Conservation (phyloP, 352 stramenopile species). For the Phytophthora pistaciae region DNA sequence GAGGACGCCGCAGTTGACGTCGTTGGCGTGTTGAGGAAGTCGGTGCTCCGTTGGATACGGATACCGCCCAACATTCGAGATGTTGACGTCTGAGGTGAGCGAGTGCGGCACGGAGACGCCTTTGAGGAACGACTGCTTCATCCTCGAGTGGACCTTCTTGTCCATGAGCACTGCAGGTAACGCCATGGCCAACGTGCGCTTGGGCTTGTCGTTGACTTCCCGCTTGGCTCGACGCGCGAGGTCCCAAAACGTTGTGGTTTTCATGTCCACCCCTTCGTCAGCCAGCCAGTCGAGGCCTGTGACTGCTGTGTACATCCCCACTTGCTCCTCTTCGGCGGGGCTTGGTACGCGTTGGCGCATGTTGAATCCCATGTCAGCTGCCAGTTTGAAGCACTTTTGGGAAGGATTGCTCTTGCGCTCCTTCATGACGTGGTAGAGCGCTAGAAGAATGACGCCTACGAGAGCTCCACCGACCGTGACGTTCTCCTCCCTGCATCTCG, state of each 20-base stretch:
- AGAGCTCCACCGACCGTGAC: slow-evolving; percentile 43
- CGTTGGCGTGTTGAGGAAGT: slow-evolving; percentile 4
- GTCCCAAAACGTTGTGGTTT: slow-evolving; percentile 46
- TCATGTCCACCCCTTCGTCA: slow-evolving; percentile 26
- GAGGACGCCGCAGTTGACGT: neutral
- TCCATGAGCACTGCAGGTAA: slow-evolving; percentile 22
- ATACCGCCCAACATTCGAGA: slow-evolving; percentile 31
- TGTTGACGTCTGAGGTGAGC: slow-evolving; percentile 16
- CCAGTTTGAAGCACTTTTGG: slow-evolving; percentile 38
- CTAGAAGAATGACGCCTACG: slow-evolving; percentile 21
- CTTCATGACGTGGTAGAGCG: slow-evolving; percentile 21
- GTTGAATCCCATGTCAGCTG: slow-evolving; percentile 35
- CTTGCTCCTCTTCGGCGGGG: slow-evolving; percentile 20
- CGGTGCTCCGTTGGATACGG: slow-evolving; percentile 11
- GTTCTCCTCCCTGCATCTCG: slow-evolving; percentile 33
- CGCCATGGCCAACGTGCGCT: slow-evolving; percentile 17
- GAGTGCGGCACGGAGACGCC: slow-evolving; percentile 15
- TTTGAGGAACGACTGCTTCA: slow-evolving; percentile 24
- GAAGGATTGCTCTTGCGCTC: slow-evolving; percentile 7
- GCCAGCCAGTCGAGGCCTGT: slow-evolving; percentile 14
- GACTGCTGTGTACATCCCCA: slow-evolving; percentile 41
- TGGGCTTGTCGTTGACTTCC: slow-evolving; percentile 18
- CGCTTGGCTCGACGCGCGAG: slow-evolving; percentile 39
- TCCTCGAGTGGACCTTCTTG: slow-evolving; percentile 23
- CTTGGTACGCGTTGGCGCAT: slow-evolving; percentile 42